Evolutionary conservation across 1,284 basidiomycete genomes (phyloP).

Genomic region (Sporisorium iseilematis-ciliati): DNA sequence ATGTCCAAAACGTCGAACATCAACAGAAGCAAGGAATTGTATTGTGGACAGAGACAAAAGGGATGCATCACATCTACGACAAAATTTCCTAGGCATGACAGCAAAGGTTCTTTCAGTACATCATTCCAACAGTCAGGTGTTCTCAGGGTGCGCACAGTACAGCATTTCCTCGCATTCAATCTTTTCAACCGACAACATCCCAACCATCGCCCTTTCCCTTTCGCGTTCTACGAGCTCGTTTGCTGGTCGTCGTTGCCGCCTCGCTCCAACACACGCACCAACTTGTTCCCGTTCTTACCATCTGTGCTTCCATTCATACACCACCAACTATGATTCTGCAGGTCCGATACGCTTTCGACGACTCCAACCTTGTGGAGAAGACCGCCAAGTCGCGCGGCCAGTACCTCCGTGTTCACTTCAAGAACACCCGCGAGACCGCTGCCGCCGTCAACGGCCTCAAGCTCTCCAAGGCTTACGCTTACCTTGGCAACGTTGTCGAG

Average conservation of each 20-base stretch:
- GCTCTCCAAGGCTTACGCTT: slow-evolving; percentile 93
- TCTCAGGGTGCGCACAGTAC: too few relatives aligned
- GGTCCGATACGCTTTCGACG: slow-evolving; percentile 70
- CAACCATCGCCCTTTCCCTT: not conserved
- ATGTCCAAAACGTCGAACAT: too few relatives aligned
- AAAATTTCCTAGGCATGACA: too few relatives aligned
- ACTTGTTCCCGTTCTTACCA: slow-evolving; percentile 22
- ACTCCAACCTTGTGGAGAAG: slow-evolving; percentile 69
- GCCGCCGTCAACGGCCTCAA: slow-evolving; percentile 80
- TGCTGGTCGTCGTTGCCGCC: slow-evolving; percentile 13
- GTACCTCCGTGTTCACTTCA: slow-evolving; percentile 99
- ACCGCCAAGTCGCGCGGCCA: slow-evolving; percentile 81
- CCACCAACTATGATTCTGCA: slow-evolving; percentile 16
- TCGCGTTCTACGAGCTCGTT: not conserved
- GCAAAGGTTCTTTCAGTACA: too few relatives aligned
- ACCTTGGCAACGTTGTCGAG: slow-evolving; percentile 93
- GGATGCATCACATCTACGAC: too few relatives aligned
- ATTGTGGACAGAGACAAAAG: too few relatives aligned
- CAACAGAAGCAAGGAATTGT: too few relatives aligned
- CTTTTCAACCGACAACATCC: not conserved
- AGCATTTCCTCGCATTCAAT: not conserved
- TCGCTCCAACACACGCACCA: not conserved
- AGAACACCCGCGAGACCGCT: slow-evolving; percentile 88
- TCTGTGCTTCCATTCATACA: not conserved
- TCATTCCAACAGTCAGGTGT: too few relatives aligned